Conservation (phyloP, 306 rosid species). For the Castanea crenata region DNA sequence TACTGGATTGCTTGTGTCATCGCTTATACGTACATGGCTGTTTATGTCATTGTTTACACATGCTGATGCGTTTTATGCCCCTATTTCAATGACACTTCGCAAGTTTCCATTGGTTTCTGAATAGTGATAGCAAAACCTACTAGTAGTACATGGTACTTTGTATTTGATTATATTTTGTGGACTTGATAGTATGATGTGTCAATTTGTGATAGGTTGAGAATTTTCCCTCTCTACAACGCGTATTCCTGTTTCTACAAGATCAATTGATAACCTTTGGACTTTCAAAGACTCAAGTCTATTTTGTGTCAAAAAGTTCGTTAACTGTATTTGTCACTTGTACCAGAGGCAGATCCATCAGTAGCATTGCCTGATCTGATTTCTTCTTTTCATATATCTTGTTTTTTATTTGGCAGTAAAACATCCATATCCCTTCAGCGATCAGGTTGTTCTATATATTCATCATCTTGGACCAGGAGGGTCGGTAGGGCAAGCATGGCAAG, state of each 20-base stretch:
- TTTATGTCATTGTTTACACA: no score
- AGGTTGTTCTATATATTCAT: constrained; percentile 64
- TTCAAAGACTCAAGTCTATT: not conserved
- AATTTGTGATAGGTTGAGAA: no score
- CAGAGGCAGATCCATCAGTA: not conserved
- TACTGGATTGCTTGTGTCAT: no score
- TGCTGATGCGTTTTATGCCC: no score
- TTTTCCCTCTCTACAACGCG: no score
- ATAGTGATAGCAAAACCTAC: no score
- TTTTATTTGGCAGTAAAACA: constrained; percentile 56
- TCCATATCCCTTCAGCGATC: constrained; percentile 73
- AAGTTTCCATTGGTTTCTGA: no score
- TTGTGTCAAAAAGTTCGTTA: not conserved
- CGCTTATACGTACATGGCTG: no score
- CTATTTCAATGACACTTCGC: no score
- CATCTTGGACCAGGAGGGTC: constrained; percentile 68
- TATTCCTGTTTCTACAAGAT: not conserved
- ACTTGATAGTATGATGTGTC: no score
- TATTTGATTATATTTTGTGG: no score
- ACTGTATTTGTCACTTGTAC: not conserved
- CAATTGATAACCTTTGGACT: not conserved
- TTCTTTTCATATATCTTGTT: not conserved
- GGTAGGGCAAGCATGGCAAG: constrained; percentile 94
- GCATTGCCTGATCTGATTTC: not conserved
- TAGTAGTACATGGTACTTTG: no score